These are phyloP conservation scores for Peronosclerospora sorghi DNA, from an alignment of 352 stramenopile genomes.

Conservation along the genomic window DNA sequence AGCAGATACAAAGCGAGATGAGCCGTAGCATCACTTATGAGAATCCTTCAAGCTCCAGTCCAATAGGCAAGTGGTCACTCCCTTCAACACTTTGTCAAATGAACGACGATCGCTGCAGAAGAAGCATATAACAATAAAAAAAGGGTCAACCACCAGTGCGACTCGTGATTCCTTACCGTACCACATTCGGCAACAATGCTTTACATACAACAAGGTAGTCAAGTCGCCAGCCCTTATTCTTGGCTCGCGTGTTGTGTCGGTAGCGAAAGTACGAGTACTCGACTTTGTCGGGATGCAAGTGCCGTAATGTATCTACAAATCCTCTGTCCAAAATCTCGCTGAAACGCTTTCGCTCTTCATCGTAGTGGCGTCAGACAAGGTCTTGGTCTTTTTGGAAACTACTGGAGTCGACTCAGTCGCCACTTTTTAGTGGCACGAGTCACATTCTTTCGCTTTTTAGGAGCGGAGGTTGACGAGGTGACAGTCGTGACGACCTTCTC, in stretches of 20 bases:
- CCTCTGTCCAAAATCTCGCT: conserved; percentile 38
- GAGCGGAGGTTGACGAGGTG: not conserved
- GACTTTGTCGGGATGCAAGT: conserved; percentile 47
- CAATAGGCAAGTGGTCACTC: conserved; percentile 75
- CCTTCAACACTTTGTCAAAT: conserved; percentile 53
- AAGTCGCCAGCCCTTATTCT: conserved; percentile 82
- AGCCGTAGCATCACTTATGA: not conserved
- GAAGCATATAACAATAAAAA: conserved; percentile 3
- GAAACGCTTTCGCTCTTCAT: conserved; percentile 73
- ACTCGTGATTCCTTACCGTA: conserved; percentile 19
- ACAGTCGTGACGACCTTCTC: conserved; percentile 6
- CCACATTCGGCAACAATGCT: conserved; percentile 42
- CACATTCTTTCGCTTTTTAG: conserved; percentile 13
- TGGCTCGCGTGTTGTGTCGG: conserved; percentile 57
- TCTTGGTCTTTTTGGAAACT: conserved; percentile 8
- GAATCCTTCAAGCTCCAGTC: conserved; percentile 36
- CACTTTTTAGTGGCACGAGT: not conserved
- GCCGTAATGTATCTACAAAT: conserved; percentile 69
- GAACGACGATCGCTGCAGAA: conserved; percentile 33
- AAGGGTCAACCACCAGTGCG: not conserved
- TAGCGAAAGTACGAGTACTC: conserved; percentile 80
- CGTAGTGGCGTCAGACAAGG: conserved; percentile 40
- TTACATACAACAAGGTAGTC: conserved; percentile 79
- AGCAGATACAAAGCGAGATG: too few relatives aligned
- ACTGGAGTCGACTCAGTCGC: not conserved